phyloP scores from a whole-genome alignment of 2,329 filamentous ascomycete species.

The Colletotrichum salicis region DNA sequence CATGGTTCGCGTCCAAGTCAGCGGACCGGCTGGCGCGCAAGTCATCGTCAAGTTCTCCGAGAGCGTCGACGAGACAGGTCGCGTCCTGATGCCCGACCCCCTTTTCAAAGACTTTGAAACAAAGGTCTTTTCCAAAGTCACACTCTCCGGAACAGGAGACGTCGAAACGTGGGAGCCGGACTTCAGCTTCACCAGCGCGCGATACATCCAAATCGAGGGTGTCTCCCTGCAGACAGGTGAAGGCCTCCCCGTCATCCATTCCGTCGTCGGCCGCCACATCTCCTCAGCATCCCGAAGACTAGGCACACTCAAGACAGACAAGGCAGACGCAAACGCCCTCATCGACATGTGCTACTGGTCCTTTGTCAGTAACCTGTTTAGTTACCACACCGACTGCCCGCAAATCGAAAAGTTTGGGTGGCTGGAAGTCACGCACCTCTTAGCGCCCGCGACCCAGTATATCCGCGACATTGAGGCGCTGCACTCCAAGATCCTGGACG shows the following conservation, averaged over 20 bases:
- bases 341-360: constrained; percentile 58
- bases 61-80: constrained; percentile 39
- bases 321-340: constrained; percentile 52
- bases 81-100: constrained; percentile 53
- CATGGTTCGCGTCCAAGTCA: constrained; percentile 39
- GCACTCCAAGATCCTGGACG: constrained; percentile 58
- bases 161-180: constrained; percentile 51
- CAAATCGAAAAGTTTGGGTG: constrained; percentile 61
- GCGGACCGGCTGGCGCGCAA: constrained; percentile 35
- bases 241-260: constrained; percentile 47
- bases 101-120: constrained; percentile 47
- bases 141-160: constrained; percentile 42
- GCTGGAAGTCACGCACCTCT: constrained; percentile 58
- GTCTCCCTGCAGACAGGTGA: constrained; percentile 41
- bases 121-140: constrained; percentile 51
- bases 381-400: constrained; percentile 59
- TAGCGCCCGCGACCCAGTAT: constrained; percentile 57
- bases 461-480: constrained; percentile 57
- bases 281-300: constrained; percentile 50
- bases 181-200: constrained; percentile 54
- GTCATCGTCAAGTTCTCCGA: constrained; percentile 40
- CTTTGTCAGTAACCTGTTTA: constrained; percentile 54
- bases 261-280: constrained; percentile 49
- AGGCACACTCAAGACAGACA: constrained; percentile 50
- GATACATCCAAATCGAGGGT: constrained; percentile 54